Evolutionary conservation across 345 rosid genomes (phyloP), one percentile per base, ranked within the genome.

Genomic region (Rhizophora mangle): DNA sequence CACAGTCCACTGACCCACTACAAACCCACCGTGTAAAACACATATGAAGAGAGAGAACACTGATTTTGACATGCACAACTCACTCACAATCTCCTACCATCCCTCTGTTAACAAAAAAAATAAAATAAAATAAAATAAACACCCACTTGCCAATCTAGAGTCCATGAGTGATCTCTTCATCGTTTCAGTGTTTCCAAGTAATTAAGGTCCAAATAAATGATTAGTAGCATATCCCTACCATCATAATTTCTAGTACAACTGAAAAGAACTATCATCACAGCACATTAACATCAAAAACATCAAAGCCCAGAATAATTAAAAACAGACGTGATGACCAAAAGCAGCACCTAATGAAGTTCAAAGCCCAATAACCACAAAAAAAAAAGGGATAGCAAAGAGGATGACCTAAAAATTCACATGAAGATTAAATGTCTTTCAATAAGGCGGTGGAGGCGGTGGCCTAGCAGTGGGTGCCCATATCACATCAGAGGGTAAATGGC

Each of bases 401-500:
- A 19, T 8, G 16, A 46, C 46, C 56, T 29, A 20, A 20, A 22
- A 60, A 47, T 58, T 30, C 64, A 59, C 59, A 51, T 37, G 26
- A 21, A 56, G 13, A 36, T 36, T 26, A n/a, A n/a, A n/a, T 0
- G 47, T 13, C 18, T 34, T 2, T 82, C 74, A 85, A 56, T 76
- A 86, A 0, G 67, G 71, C 46, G 75, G 63, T 3, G 67, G 71
- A 30, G 75, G 83, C 37, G 88, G 82, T 5, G 85, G 86, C 60
- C 93, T 83, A 2, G 87, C 85, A 3, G 89, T 81, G 1, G 92
- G 93, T 64, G 90, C 87, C 97, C 97, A 92, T 29, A 89, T 81
- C 37, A 80, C 90, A 58, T 92, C 96, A 26, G 89, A 79, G 6
- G 83, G 79, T 80, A 84, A 51, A 76, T 88, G 90, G 73, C 84